Evolutionary conservation across 495 filamentous ascomycete species (phyloP).

Genomic region (Aspergillus incahuasiensis): DNA sequence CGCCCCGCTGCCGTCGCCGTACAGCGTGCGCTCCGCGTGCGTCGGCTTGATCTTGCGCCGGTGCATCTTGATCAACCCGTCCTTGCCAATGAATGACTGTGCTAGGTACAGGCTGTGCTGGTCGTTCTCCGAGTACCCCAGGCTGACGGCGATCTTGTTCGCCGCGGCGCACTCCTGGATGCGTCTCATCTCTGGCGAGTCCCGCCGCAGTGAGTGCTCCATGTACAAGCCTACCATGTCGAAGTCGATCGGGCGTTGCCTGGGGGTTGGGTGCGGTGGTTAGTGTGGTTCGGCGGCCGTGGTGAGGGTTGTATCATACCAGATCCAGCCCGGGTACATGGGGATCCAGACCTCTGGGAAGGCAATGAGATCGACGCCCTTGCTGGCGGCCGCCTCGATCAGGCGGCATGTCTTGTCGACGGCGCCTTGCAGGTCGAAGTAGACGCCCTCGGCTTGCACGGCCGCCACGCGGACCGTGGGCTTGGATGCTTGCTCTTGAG

Average conservation of each 20-base stretch:
- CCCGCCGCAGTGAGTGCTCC: slow-evolving; percentile 21
- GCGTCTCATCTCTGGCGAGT: slow-evolving; percentile 28
- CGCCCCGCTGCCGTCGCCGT: slow-evolving; percentile 37
- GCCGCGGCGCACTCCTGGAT: slow-evolving; percentile 23
- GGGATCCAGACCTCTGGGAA: slow-evolving; percentile 40
- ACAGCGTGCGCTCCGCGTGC: slow-evolving; percentile 53
- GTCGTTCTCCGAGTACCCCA: slow-evolving; percentile 48
- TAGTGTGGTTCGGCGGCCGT: too few relatives aligned
- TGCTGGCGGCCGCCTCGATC: slow-evolving; percentile 17
- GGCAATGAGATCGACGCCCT: slow-evolving; percentile 26
- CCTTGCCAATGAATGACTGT: slow-evolving; percentile 45
- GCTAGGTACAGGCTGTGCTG: slow-evolving; percentile 48
- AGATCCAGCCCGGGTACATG: slow-evolving; percentile 30
- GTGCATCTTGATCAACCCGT: slow-evolving; percentile 39
- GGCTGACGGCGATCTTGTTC: slow-evolving; percentile 25
- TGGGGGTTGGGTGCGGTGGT: too few relatives aligned
- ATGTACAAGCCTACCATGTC: slow-evolving; percentile 16
- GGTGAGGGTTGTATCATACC: too few relatives aligned
- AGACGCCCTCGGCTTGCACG: too few relatives aligned
- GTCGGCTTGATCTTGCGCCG: slow-evolving; percentile 58
- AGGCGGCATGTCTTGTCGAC: too few relatives aligned
- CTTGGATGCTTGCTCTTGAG: too few relatives aligned
- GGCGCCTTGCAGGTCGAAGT: slow-evolving; percentile 2
- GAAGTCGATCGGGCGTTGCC: too few relatives aligned
- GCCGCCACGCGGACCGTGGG: too few relatives aligned